phyloP scores from a whole-genome alignment of 306 rosid genomes.

The Gastrolobium villosum region DNA sequence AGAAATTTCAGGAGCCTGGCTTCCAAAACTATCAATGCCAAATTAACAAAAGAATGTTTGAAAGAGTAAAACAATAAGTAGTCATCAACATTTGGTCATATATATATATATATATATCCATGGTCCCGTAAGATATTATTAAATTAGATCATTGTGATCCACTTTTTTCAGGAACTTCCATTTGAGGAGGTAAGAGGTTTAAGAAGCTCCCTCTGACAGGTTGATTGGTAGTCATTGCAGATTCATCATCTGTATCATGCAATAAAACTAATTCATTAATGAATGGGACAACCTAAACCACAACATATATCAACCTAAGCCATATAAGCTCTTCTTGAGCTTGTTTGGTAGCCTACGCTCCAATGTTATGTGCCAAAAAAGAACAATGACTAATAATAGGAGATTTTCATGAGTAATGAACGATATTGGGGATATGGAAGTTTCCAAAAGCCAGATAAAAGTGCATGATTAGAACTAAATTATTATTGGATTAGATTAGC shows the following conservation, averaged over 20 bases:
- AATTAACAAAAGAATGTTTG: conserved; percentile 56
- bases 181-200: conserved; percentile 83
- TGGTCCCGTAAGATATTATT: conserved; percentile 52
- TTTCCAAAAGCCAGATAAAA: background rate
- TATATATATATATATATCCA: background rate
- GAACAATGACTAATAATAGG: background rate
- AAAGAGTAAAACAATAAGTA: conserved; percentile 50
- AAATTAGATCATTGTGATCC: conserved; percentile 56
- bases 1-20: conserved; percentile 57
- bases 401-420: conserved; percentile 1
- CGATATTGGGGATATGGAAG: background rate
- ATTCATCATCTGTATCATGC: conserved; percentile 74
- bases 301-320: background rate
- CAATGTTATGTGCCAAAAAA: conserved; percentile 33
- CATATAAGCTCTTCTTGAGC: conserved; percentile 27
- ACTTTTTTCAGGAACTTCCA: conserved; percentile 89
- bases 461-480: background rate
- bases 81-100: conserved; percentile 52
- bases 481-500: background rate
- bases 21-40: conserved; percentile 53
- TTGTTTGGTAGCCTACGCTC: background rate
- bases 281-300: background rate
- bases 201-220: conserved; percentile 91
- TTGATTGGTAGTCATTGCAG: conserved; percentile 62
- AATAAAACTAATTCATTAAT: conserved; percentile 15